phyloP scores from a whole-genome alignment of 805 yeast genomes.

The Lachancea cidri region DNA sequence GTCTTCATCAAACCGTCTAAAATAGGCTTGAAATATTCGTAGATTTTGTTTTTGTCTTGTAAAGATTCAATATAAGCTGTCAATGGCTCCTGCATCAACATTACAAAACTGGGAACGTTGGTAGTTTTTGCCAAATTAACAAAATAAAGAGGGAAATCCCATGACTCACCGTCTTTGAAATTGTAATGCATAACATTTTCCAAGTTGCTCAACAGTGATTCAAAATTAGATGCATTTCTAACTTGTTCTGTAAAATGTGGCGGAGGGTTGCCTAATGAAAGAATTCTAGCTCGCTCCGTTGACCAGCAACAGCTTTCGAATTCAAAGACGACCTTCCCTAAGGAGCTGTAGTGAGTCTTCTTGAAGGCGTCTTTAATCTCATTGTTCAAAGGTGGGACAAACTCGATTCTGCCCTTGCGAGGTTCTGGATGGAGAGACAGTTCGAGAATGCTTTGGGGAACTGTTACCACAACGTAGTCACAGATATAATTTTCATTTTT shows the following conservation, averaged over 20 bases:
- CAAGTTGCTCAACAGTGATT: slow-evolving; percentile 12
- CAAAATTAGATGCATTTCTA: slow-evolving; percentile 17
- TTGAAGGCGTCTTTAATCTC: slow-evolving; percentile 40
- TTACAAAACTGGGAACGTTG: slow-evolving; percentile 49
- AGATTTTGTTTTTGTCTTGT: slow-evolving; percentile 45
- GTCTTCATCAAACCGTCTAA: slow-evolving; percentile 23
- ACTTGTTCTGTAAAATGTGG: slow-evolving; percentile 15
- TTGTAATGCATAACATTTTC: slow-evolving; percentile 4
- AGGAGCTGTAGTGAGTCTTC: slow-evolving; percentile 53
- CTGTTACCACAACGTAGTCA: slow-evolving; percentile 63
- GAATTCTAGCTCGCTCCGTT: slow-evolving; percentile 44
- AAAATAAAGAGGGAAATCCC: slow-evolving; percentile 58
- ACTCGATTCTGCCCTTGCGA: slow-evolving; percentile 44
- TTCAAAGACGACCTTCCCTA: slow-evolving; percentile 71
- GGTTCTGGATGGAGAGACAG: slow-evolving; percentile 20
- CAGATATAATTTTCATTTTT: slow-evolving; percentile 34
- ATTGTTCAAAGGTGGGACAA: slow-evolving; percentile 53
- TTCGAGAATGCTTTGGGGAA: slow-evolving; percentile 69
- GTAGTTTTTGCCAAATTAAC: slow-evolving; percentile 52
- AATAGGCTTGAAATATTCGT: slow-evolving; percentile 54
- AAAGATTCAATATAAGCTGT: slow-evolving; percentile 54
- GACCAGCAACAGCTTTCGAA: slow-evolving; percentile 62
- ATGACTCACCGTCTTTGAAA: slow-evolving; percentile 30
- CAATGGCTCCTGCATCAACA: slow-evolving; percentile 66
- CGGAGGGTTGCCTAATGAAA: slow-evolving; percentile 36